phyloP scores from a whole-genome alignment of 352 stramenopile species.

The Phytopythium kandeliae region DNA sequence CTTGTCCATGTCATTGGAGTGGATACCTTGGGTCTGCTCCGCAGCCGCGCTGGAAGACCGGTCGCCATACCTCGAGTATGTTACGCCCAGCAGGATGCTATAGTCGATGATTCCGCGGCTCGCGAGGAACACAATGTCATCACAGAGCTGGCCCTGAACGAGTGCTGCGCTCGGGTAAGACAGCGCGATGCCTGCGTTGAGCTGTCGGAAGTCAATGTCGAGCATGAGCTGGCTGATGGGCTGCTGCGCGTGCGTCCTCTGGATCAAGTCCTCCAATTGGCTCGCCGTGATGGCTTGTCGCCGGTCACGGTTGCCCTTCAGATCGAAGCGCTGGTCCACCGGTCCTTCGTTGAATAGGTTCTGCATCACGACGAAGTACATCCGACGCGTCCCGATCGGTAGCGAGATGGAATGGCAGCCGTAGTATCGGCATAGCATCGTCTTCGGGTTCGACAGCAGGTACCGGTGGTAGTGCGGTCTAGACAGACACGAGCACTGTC shows the following conservation, averaged over 20 bases:
- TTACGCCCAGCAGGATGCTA: slow-evolving; percentile 71
- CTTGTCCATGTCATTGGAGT: slow-evolving; percentile 44
- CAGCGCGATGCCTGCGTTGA: slow-evolving; percentile 54
- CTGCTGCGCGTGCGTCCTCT: slow-evolving; percentile 48
- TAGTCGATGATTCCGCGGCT: slow-evolving; percentile 85
- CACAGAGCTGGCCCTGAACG: slow-evolving; percentile 65
- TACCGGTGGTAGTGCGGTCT: slow-evolving; percentile 80
- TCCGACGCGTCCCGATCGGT: slow-evolving; percentile 72
- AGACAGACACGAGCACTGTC: not conserved
- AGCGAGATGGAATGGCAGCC: slow-evolving; percentile 83
- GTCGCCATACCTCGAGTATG: slow-evolving; percentile 31
- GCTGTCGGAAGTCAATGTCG: slow-evolving; percentile 84
- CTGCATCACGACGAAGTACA: slow-evolving; percentile 89
- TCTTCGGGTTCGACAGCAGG: slow-evolving; percentile 64
- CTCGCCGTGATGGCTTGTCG: slow-evolving; percentile 59
- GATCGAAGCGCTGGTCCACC: slow-evolving; percentile 76
- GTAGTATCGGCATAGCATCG: slow-evolving; percentile 77
- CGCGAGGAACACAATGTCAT: slow-evolving; percentile 78
- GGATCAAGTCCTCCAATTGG: slow-evolving; percentile 60
- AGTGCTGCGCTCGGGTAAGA: slow-evolving; percentile 31
- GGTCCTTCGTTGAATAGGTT: slow-evolving; percentile 79
- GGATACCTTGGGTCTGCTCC: slow-evolving; percentile 32
- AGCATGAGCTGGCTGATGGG: slow-evolving; percentile 74
- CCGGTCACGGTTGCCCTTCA: slow-evolving; percentile 78
- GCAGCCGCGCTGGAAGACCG: slow-evolving; percentile 14